A percentile compares a stretch with the other conserved stretches of the same genome.
phyloP scores from a whole-genome alignment of 306 rosid species.

The Pueraria montana region DNA sequence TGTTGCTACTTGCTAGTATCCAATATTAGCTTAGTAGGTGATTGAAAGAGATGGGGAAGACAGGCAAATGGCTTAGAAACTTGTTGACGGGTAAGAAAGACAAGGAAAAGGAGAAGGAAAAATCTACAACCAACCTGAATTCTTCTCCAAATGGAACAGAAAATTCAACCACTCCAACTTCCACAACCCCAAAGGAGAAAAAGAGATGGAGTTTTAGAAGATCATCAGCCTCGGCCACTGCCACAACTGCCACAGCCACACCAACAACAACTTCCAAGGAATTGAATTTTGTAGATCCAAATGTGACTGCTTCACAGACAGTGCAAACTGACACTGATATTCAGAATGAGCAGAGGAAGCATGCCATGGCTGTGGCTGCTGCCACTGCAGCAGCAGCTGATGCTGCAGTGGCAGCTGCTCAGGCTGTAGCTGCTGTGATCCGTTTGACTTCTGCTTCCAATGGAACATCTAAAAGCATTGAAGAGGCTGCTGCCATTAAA shows the following conservation, averaged over 20 bases:
- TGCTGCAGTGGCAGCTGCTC: conserved; percentile 73
- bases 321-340: conserved; percentile 50
- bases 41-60: conserved; percentile 77
- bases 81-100: conserved; percentile 83
- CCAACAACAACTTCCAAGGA: conserved; percentile 60
- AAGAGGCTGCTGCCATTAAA: conserved; percentile 79
- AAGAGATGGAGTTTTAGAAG: conserved; percentile 92
- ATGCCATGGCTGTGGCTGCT: conserved; percentile 74
- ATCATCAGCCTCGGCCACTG: conserved; percentile 67
- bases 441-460: conserved; percentile 59
- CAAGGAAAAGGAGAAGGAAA: conserved; percentile 58
- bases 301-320: conserved; percentile 46
- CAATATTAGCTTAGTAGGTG: conserved; percentile 47
- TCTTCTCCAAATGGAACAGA: conserved; percentile 53
- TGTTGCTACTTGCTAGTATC: conserved; percentile 44
- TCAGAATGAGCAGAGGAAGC: conserved; percentile 71
- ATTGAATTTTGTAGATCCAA: conserved; percentile 48
- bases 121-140: conserved; percentile 47
- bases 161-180: conserved; percentile 66
- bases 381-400: conserved; percentile 73
- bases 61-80: conserved; percentile 82
- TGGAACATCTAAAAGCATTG: conserved; percentile 47
- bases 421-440: conserved; percentile 79
- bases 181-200: conserved; percentile 78
- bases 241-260: conserved; percentile 29